Conservation (phyloP, 2,329 filamentous ascomycete species). For the Calonectria hawksworthii region DNA sequence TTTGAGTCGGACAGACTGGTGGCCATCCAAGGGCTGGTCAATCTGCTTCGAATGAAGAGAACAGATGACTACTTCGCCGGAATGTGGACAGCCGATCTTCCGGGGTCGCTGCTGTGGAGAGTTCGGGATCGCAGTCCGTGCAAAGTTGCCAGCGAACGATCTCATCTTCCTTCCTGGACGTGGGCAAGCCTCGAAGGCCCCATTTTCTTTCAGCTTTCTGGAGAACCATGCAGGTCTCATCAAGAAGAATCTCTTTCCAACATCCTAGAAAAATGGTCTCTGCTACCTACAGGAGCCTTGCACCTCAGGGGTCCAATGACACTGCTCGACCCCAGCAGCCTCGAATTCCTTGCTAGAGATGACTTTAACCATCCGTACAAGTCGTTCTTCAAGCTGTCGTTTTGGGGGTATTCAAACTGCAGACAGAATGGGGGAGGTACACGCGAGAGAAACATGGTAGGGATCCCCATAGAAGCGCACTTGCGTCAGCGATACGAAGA, state of each 20-base stretch:
- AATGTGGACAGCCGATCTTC: background rate
- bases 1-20: background rate
- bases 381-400: background rate
- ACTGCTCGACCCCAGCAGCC: background rate
- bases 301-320: background rate
- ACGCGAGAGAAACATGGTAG: background rate
- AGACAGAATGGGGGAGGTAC: background rate
- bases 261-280: background rate
- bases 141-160: background rate
- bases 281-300: background rate
- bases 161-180: background rate
- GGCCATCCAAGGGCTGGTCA: background rate
- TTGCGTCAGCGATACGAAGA: background rate
- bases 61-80: background rate
- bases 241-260: background rate
- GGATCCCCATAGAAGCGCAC: background rate
- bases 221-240: background rate
- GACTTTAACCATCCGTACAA: background rate
- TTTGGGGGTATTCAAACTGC: background rate
- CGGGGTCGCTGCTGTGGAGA: background rate
- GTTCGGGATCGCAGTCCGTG: background rate
- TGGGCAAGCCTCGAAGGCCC: background rate
- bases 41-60: background rate
- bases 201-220: background rate
- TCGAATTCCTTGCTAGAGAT: background rate